phyloP scores from a whole-genome alignment of 2,329 filamentous ascomycete genomes.

The Microdochium paspali region DNA sequence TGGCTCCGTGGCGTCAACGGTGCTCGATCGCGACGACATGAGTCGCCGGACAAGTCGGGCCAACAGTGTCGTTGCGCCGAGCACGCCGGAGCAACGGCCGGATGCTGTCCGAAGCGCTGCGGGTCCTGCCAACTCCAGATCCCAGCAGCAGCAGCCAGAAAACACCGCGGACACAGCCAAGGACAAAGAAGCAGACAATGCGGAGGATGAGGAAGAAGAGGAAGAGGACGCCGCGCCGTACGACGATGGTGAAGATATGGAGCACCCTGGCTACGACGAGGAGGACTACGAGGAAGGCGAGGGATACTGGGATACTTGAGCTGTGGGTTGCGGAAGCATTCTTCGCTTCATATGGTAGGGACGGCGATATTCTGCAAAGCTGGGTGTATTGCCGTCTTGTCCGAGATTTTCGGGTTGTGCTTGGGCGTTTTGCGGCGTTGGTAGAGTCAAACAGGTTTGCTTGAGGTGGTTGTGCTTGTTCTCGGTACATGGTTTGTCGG shows the following conservation, averaged over 20 bases:
- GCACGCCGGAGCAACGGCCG: not conserved
- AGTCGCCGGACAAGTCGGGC: conserved; percentile 23
- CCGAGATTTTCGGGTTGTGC: no score
- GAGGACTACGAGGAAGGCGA: conserved; percentile 24
- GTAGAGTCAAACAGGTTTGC: no score
- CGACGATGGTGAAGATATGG: conserved; percentile 10
- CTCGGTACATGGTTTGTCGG: no score
- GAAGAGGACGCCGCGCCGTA: conserved; percentile 18
- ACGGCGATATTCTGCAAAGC: no score
- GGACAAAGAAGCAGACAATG: conserved; percentile 21
- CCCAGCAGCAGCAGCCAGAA: conserved; percentile 1
- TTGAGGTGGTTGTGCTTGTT: no score
- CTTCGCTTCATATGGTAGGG: no score
- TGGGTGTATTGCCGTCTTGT: no score
- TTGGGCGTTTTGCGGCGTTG: no score
- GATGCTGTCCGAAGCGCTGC: conserved; percentile 2
- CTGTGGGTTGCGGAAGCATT: not conserved
- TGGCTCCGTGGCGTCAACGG: conserved; percentile 34
- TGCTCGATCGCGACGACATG: conserved; percentile 30
- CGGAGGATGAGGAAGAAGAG: conserved; percentile 22
- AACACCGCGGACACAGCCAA: conserved; percentile 2
- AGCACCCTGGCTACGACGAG: conserved; percentile 21
- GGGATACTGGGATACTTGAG: conserved; percentile 13
- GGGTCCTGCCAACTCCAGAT: conserved; percentile 20
- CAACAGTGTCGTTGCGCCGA: conserved; percentile 12